Percentiles rank a stretch among this genome's conserved stretches.
Evolutionary conservation across 1,139 yeast genomes (phyloP).

Genomic region (Suhomyces guaymorum): DNA sequence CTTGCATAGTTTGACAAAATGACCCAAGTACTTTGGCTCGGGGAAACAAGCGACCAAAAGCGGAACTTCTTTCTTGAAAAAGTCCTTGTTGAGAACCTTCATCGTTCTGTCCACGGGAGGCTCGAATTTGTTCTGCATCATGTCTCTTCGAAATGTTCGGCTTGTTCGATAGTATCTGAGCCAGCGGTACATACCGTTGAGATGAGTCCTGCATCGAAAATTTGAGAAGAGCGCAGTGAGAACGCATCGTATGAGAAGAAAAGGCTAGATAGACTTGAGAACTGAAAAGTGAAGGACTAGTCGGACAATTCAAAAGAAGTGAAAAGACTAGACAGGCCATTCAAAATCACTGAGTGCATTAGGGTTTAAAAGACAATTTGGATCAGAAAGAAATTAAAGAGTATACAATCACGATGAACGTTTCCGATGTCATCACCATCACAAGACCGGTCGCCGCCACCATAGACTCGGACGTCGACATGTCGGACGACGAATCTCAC

Average conservation of each 20-base stretch:
- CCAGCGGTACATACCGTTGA: slow-evolving; percentile 3
- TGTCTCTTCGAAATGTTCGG: slow-evolving; percentile 7
- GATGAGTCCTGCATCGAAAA: background rate
- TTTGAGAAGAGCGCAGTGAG: background rate
- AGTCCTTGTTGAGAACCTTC: slow-evolving; percentile 63
- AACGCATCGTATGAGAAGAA: too few relatives aligned
- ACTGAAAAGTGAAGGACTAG: too few relatives aligned
- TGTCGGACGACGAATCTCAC: slow-evolving; percentile 31
- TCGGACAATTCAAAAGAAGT: too few relatives aligned
- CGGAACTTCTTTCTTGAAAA: slow-evolving; percentile 57
- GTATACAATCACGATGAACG: slow-evolving; percentile 4
- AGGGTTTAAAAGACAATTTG: too few relatives aligned
- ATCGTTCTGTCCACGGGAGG: slow-evolving; percentile 75
- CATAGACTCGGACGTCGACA: slow-evolving; percentile 21
- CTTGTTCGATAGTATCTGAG: slow-evolving; percentile 8
- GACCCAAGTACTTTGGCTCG: slow-evolving; percentile 62
- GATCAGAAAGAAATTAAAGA: too few relatives aligned
- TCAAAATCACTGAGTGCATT: too few relatives aligned
- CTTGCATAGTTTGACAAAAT: slow-evolving; percentile 53
- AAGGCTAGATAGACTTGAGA: too few relatives aligned
- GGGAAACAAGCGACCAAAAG: slow-evolving; percentile 69
- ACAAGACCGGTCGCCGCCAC: slow-evolving; percentile 30
- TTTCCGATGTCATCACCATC: slow-evolving; percentile 37
- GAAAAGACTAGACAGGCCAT: too few relatives aligned
- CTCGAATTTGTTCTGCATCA: slow-evolving; percentile 33